A percentile compares a stretch with the other conserved stretches of the same genome.
phyloP scores from a whole-genome alignment of 805 yeast genomes.

The Torulaspora gathmanii region DNA sequence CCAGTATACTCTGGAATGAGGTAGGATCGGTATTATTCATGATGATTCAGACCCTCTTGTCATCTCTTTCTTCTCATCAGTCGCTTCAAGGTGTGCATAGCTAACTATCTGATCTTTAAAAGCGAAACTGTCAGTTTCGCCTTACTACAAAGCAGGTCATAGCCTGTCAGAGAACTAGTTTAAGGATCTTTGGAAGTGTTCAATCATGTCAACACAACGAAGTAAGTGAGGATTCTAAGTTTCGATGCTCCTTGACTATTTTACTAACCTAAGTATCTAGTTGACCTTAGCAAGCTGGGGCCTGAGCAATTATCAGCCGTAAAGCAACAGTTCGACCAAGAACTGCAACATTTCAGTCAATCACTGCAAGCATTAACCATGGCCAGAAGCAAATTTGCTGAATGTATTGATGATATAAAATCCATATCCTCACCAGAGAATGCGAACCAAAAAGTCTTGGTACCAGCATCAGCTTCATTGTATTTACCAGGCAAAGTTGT shows the following conservation, averaged over 20 bases:
- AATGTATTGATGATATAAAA: conserved; percentile 69
- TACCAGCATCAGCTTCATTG: conserved; percentile 83
- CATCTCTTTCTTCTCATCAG: background rate
- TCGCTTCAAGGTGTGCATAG: background rate
- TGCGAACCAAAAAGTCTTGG: conserved; percentile 54
- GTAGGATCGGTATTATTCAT: conserved; percentile 46
- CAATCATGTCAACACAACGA: conserved; percentile 29
- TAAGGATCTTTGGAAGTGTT: background rate
- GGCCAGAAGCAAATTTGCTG: conserved; percentile 77
- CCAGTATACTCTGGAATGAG: conserved; percentile 66
- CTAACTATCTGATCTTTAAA: background rate
- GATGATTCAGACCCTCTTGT: background rate
- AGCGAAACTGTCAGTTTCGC: conserved; percentile 1
- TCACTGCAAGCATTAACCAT: conserved; percentile 78
- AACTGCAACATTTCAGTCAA: conserved; percentile 76
- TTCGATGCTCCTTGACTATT: background rate
- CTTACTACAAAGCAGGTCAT: background rate
- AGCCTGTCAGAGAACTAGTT: background rate
- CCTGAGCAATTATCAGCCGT: conserved; percentile 83
- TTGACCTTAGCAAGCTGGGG: conserved; percentile 65
- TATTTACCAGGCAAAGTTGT: conserved; percentile 81
- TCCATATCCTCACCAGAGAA: conserved; percentile 41
- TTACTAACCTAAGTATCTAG: conserved; percentile 24
- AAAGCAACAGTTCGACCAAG: conserved; percentile 78
- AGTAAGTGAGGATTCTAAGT: conserved; percentile 20